A percentile compares a stretch with the other conserved stretches of the same genome.
Evolutionary conservation across 1,284 basidiomycete species (phyloP).

Genomic region (Rhodotorula sp.): DNA sequence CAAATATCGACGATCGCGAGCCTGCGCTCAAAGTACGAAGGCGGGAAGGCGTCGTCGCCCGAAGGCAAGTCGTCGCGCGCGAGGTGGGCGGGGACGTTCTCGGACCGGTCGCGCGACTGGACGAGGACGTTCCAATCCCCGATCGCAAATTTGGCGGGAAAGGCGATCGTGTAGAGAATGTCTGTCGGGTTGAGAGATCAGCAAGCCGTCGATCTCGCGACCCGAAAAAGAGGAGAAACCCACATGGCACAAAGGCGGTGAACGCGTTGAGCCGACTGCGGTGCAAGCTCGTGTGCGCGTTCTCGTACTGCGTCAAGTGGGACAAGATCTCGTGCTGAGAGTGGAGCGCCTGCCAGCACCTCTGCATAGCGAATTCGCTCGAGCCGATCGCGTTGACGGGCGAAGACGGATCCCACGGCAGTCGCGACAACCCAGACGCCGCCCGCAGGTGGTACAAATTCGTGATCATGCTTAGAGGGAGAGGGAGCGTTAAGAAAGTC

Average conservation of each 20-base stretch:
- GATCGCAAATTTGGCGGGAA: constrained; percentile 35
- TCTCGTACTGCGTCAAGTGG: constrained; percentile 36
- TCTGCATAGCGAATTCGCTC: constrained; percentile 35
- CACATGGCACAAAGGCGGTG: constrained; percentile 35
- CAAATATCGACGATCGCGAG: constrained; percentile 26
- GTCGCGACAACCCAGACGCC: constrained; percentile 17
- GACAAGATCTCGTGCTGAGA: constrained; percentile 33
- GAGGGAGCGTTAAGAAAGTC: background rate
- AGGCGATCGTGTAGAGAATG: constrained; percentile 28
- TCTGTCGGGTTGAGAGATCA: constrained; percentile 10
- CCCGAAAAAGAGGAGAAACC: too few species aligned
- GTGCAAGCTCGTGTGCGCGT: constrained; percentile 26
- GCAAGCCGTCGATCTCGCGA: background rate
- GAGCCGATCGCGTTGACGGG: constrained; percentile 25
- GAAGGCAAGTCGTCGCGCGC: constrained; percentile 15
- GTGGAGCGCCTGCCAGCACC: constrained; percentile 33
- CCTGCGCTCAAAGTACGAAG: constrained; percentile 21
- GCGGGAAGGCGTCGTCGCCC: constrained; percentile 39
- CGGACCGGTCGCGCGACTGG: constrained; percentile 25
- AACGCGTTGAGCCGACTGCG: constrained; percentile 28
- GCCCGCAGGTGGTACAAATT: constrained; percentile 37
- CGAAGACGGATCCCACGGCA: constrained; percentile 32
- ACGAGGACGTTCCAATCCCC: constrained; percentile 36
- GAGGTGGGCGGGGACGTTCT: constrained; percentile 25
- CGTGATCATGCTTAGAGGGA: constrained; percentile 31